A percentile compares a stretch with the other conserved stretches of the same genome.
phyloP scores from a whole-genome alignment of 306 rosid species.

The Dryas octopetala region DNA sequence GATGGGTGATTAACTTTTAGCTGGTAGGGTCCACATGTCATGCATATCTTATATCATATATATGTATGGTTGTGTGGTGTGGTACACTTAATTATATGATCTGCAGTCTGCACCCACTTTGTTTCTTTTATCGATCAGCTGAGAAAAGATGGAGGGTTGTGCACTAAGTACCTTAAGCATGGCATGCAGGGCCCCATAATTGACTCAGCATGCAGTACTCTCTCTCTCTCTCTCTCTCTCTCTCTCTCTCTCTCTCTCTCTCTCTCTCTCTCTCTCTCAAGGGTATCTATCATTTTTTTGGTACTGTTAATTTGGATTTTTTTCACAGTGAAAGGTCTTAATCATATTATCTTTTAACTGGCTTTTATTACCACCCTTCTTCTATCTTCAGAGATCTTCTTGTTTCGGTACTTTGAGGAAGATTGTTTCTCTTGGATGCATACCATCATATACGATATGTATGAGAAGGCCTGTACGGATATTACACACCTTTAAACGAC shows the following conservation, averaged over 20 bases:
- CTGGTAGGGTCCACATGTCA: not conserved
- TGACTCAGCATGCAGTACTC: conserved; percentile 10
- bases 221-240: too few relatives aligned
- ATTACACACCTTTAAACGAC: not conserved
- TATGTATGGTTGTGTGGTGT: not conserved
- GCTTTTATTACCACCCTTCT: not conserved
- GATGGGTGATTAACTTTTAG: not conserved
- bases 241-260: too few relatives aligned
- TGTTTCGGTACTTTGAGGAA: conserved; percentile 19
- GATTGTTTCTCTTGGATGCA: not conserved
- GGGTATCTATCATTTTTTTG: not conserved
- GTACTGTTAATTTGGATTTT: not conserved
- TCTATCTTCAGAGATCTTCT: not conserved
- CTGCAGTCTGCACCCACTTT: conserved; percentile 1
- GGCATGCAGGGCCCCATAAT: conserved; percentile 33
- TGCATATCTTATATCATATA: not conserved
- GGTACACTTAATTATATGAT: not conserved
- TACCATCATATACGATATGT: not conserved
- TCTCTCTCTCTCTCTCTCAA: too few relatives aligned
- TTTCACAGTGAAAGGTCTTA: conserved; percentile 5
- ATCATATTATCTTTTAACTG: conserved; percentile 15
- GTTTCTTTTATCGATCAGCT: not conserved
- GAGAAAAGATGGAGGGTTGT: not conserved
- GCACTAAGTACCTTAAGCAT: not conserved
- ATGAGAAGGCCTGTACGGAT: not conserved